phyloP scores from a whole-genome alignment of 306 rosid species.

The Cicer pinnatifidum region DNA sequence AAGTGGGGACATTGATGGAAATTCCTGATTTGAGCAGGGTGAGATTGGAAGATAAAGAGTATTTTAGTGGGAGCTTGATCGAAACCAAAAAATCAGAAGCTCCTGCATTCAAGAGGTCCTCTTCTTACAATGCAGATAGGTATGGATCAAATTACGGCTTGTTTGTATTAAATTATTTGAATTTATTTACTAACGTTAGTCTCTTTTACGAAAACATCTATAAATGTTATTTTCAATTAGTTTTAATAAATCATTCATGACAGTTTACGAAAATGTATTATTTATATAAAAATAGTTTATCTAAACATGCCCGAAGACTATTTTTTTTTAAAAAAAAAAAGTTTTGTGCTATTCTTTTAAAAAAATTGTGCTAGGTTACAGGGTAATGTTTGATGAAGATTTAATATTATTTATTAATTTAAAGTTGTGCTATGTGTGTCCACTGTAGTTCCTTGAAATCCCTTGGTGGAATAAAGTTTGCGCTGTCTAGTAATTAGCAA shows the following conservation, averaged over 20 bases:
- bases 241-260: too few species aligned
- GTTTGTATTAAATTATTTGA: too few species aligned
- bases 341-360: too few species aligned
- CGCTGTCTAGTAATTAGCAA: slow-evolving; percentile 42
- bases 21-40: slow-evolving; percentile 55
- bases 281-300: too few species aligned
- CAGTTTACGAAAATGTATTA: too few species aligned
- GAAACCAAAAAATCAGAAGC: slow-evolving; percentile 60
- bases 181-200: too few species aligned
- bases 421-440: background rate
- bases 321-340: background rate
- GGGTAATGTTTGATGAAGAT: background rate
- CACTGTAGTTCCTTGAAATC: slow-evolving; percentile 2
- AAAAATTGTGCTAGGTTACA: background rate
- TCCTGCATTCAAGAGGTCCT: slow-evolving; percentile 75
- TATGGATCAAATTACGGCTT: slow-evolving; percentile 30
- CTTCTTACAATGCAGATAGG: slow-evolving; percentile 93
- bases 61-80: slow-evolving; percentile 90
- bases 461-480: slow-evolving; percentile 30
- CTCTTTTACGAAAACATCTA: too few species aligned
- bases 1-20: slow-evolving; percentile 54
- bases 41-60: slow-evolving; percentile 85
- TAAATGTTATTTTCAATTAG: too few species aligned
- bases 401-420: background rate
- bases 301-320: background rate